Evolutionary conservation across 2,329 filamentous ascomycete genomes (phyloP), one percentile per base, ranked within the genome.

Genomic region (Cadophora sp.): DNA sequence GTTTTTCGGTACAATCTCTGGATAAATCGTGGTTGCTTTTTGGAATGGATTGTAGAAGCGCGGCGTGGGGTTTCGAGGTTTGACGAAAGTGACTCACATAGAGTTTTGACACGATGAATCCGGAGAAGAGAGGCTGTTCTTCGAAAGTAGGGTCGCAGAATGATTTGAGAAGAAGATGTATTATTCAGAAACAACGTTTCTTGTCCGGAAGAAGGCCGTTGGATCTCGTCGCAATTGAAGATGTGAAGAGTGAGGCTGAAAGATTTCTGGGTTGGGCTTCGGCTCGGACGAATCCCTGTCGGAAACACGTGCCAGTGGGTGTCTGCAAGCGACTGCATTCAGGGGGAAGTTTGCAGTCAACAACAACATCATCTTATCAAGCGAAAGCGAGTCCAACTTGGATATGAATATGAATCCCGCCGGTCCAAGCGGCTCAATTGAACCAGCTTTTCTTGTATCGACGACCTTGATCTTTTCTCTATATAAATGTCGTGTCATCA

Each of bases 1-100:
- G 22, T 34, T 31, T 29, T 37, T 40, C 12, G 46, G 43, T 26
- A 56, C 51, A 56, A 58, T 43, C 27, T 27, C 24, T 56, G 58
- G 22, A 50, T 43, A 43, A 56, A 59, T 64, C 50, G 60, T 59
- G 29, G 50, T 62, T 43, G 31, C 40, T 62, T 48, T 19, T 59
- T 43, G 59, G 19, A 63, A 19, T 59, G 51, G 63, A 48, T 8
- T 27, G 50, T 65, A 11, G 43, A 62, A 56, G 50, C 67, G 63
- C 58, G 29, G 60, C 62, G 67, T 65, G 50, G 67, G 67, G 58
- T 65, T 65, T 63, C 14, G 58, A 51, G 24, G 19, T 62, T 68
- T 43, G 40, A 37, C 26, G 50, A 46, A 53, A 61, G 62, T 68
- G 67, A 68, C 61, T 68, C 67, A 68, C 67, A n/a, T 11, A 34